phyloP scores from a whole-genome alignment of 2,329 filamentous ascomycete genomes.

The Aspergillus sp. region DNA sequence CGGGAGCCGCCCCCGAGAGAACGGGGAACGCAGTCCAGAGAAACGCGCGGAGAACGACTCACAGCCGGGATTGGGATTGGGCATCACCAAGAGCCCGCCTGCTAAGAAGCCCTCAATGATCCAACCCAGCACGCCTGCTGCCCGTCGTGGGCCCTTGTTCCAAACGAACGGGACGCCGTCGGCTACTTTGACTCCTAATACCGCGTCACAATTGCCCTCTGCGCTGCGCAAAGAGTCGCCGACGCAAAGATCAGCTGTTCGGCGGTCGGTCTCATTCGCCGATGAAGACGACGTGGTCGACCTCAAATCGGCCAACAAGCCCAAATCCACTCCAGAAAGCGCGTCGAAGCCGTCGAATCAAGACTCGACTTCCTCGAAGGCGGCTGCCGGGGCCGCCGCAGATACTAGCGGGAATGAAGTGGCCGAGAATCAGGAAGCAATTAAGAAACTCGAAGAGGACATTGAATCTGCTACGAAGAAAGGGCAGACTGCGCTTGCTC shows the following conservation, averaged over 20 bases:
- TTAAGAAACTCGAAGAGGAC: too few relatives aligned
- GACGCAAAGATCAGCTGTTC: slow-evolving; percentile 10
- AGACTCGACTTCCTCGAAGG: too few relatives aligned
- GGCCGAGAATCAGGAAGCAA: too few relatives aligned
- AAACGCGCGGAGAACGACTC: neutral
- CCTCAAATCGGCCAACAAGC: slow-evolving; percentile 6
- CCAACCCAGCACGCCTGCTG: slow-evolving; percentile 9
- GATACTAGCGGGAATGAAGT: too few relatives aligned
- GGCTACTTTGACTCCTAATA: slow-evolving; percentile 7
- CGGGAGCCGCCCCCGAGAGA: slow-evolving; percentile 4
- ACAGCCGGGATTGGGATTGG: slow-evolving; percentile 23
- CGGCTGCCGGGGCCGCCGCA: too few relatives aligned
- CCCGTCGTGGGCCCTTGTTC: slow-evolving; percentile 7
- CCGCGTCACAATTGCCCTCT: slow-evolving; percentile 18
- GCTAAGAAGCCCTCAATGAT: slow-evolving; percentile 13
- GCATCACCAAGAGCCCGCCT: slow-evolving; percentile 28
- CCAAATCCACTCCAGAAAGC: slow-evolving; percentile 9
- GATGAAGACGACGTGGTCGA: slow-evolving; percentile 18
- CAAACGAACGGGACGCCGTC: slow-evolving; percentile 13
- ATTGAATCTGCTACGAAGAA: too few relatives aligned
- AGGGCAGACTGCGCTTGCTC: too few relatives aligned
- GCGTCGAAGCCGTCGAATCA: slow-evolving; percentile 1
- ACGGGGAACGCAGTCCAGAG: neutral
- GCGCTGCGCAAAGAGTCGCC: slow-evolving; percentile 26
- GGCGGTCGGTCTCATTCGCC: slow-evolving; percentile 28